Evolutionary conservation across 1,139 yeast genomes (phyloP), one percentile per base, ranked within the genome.

Genomic region (Blastobotrys buckinghamii): DNA sequence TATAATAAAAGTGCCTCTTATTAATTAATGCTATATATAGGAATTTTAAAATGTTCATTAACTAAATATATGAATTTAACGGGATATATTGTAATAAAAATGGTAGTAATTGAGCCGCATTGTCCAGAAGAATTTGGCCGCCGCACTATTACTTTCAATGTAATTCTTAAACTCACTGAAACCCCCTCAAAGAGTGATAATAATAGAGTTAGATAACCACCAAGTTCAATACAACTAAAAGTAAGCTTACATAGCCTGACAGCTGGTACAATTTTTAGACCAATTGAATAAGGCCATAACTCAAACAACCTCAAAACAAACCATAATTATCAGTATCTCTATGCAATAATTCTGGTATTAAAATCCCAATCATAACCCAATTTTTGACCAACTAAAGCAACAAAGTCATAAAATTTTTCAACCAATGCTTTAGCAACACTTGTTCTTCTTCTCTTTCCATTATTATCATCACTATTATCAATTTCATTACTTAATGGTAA

Each of bases 351-450:
- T 9, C 55, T 51, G 29, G 43, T 44, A 19, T 42, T 50, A 38
- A 81, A 81, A 60, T 81, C 85, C 55, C 80, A 68, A 55, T 82
- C 87, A 57, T 76, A 76, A 2, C 92, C 92, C 45, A 83, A 69
- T 29, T 71, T 65, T 50, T 81, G 69, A 29, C 79, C 71, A 0
- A 75, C 58, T 3, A 73, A 60, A 56, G 76, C 79, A 19, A 83
- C 60, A 42, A 69, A 63, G 50, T 75, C 79, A 61, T 86, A 75
- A 6, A 76, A 56, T 27, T 67, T 63, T 17, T 78, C 81, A 32
- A 84, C 82, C 19, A 78, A 77, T 15, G 79, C 81, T 62, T 85
- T 84, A 32, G 88, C 84, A 53, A 82, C 65, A 2, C 83, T 83
- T 32, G 72, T 73, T 47, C 70, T 67, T 50, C 58, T 65, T 37